Evolutionary conservation across 1,284 basidiomycete species (phyloP).

Genomic region (Flammula alnicola): DNA sequence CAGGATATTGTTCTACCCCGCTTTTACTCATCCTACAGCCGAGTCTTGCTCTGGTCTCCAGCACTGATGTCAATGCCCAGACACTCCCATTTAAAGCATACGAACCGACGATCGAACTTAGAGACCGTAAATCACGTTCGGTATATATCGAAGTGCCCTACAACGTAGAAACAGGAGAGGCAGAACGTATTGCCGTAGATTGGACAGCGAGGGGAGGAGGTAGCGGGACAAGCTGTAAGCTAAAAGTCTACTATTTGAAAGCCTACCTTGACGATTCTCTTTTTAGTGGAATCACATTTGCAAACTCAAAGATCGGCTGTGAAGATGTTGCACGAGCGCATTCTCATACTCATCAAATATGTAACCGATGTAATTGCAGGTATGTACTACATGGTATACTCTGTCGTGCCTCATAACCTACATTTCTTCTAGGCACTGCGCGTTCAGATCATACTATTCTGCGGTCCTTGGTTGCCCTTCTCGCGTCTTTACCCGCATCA

Average conservation of each 20-base stretch:
- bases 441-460: conserved; percentile 80
- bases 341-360: conserved; percentile 83
- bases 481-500: conserved; percentile 86
- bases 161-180: conserved; percentile 96
- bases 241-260: neutral
- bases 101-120: conserved; percentile 85
- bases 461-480: conserved; percentile 83
- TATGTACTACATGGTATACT: conserved; percentile 36
- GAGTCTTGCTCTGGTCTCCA: conserved; percentile 47
- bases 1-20: conserved; percentile 73
- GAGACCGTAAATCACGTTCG: conserved; percentile 74
- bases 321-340: conserved; percentile 93
- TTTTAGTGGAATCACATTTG: conserved; percentile 84
- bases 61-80: conserved; percentile 62
- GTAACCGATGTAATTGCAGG: conserved; percentile 77
- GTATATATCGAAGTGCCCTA: conserved; percentile 85
- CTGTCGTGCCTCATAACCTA: conserved; percentile 7
- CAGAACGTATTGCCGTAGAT: conserved; percentile 97
- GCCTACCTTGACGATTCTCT: neutral
- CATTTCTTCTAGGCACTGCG: conserved; percentile 54
- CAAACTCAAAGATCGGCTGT: conserved; percentile 94
- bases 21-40: conserved; percentile 77
- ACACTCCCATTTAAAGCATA: conserved; percentile 88
- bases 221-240: conserved; percentile 77
- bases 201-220: conserved; percentile 92